phyloP scores from a whole-genome alignment of 768 basidiomycete genomes.

The Rubroboletus pulcherrimus region DNA sequence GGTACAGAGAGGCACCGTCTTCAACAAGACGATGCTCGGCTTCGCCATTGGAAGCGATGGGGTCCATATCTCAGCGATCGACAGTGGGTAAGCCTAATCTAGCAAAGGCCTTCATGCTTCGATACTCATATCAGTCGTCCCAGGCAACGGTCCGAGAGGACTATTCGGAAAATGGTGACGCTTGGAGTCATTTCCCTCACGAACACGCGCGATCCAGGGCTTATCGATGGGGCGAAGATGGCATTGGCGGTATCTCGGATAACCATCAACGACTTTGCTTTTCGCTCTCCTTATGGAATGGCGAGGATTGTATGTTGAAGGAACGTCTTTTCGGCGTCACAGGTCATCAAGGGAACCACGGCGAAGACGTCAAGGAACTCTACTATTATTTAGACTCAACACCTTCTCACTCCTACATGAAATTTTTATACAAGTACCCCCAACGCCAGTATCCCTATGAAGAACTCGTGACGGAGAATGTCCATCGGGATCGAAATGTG shows the following conservation, averaged over 20 bases:
- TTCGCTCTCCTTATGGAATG: slow-evolving; percentile 92
- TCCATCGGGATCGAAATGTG: slow-evolving; percentile 78
- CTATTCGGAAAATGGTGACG: slow-evolving; percentile 94
- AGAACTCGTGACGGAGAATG: slow-evolving; percentile 82
- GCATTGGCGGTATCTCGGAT: slow-evolving; percentile 94
- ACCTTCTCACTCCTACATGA: slow-evolving; percentile 99
- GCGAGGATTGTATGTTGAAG: slow-evolving; percentile 89
- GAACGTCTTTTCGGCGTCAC: slow-evolving; percentile 96
- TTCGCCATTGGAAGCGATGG: slow-evolving; percentile 97
- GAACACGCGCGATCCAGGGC: slow-evolving; percentile 90
- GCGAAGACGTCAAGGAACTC: slow-evolving; percentile 98
- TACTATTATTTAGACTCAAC: slow-evolving; percentile 99
- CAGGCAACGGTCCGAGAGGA: slow-evolving; percentile 98
- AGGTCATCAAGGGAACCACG: slow-evolving; percentile 97
- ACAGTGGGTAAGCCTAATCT: slow-evolving; percentile 75
- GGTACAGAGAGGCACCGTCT: slow-evolving; percentile 83
- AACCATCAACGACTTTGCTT: slow-evolving; percentile 95
- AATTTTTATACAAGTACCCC: slow-evolving; percentile 98
- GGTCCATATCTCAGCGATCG: slow-evolving; percentile 96
- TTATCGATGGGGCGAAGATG: slow-evolving; percentile 99
- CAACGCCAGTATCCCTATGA: slow-evolving; percentile 93
- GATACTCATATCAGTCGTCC: slow-evolving; percentile 12
- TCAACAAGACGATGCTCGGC: slow-evolving; percentile 73
- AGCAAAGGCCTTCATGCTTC: background rate
- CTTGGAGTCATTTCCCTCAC: slow-evolving; percentile 94